Evolutionary conservation across 371 early-diverging fungal genomes (phyloP).

Genomic region (Paraphysoderma sedebokerense): DNA sequence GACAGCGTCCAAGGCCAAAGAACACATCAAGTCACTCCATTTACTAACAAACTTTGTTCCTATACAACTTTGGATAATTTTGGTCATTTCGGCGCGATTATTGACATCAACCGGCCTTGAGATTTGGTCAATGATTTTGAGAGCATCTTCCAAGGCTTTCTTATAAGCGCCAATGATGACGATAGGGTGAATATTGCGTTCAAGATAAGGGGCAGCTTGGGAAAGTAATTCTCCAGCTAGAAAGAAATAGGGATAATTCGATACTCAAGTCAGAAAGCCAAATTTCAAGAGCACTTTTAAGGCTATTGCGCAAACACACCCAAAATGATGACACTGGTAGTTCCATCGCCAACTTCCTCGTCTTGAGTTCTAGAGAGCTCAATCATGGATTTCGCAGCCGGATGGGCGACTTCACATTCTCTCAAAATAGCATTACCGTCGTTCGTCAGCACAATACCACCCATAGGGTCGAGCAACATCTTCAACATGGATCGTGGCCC

Average conservation of each 20-base stretch:
- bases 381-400: conserved; percentile 99
- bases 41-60: conserved; percentile 95
- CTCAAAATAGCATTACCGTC: conserved; percentile 99
- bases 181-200: conserved; percentile 96
- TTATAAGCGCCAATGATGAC: conserved; percentile 88
- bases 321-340: conserved; percentile 97
- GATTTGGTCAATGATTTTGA: conserved; percentile 65
- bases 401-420: conserved; percentile 99
- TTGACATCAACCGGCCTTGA: conserved; percentile 66
- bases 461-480: conserved; percentile 99
- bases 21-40: conserved; percentile 95
- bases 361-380: conserved; percentile 99
- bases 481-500: conserved; percentile 99
- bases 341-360: conserved; percentile 99
- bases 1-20: conserved; percentile 91
- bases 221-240: conserved; percentile 93
- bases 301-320: conserved; percentile 29
- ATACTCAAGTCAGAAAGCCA: neutral
- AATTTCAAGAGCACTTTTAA: conserved; percentile 1
- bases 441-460: conserved; percentile 98
- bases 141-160: conserved; percentile 80
- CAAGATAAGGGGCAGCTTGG: conserved; percentile 78
- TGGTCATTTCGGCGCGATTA: conserved; percentile 72
- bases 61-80: conserved; percentile 76
- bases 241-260: neutral